Conservation (phyloP, 441 rosid genomes). For the Eutrema salsugineum region DNA sequence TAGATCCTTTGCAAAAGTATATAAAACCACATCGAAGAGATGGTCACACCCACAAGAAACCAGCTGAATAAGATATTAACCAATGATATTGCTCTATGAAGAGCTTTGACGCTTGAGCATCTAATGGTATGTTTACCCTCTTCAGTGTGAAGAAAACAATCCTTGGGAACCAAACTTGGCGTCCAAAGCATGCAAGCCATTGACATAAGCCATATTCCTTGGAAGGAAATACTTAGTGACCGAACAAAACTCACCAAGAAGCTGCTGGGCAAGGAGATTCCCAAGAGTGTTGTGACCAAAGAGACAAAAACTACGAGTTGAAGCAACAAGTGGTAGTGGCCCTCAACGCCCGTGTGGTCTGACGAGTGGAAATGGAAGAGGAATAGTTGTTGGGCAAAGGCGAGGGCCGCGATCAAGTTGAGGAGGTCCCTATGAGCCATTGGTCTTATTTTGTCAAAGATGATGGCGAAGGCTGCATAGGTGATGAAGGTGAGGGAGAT, state of each 20-base stretch:
- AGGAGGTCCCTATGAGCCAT: conserved; percentile 38
- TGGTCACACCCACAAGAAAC: conserved; percentile 46
- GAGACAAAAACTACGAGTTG: conserved; percentile 56
- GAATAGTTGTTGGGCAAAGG: conserved; percentile 66
- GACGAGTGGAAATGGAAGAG: conserved; percentile 84
- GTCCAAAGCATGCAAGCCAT: conserved; percentile 92
- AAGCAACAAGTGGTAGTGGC: conserved; percentile 75
- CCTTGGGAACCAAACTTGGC: conserved; percentile 60
- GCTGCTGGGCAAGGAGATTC: conserved; percentile 53
- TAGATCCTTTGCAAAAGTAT: conserved; percentile 39
- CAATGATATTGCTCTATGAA: conserved; percentile 68
- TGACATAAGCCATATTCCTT: conserved; percentile 72
- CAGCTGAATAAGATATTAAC: conserved; percentile 73
- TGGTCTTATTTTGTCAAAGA: conserved; percentile 48
- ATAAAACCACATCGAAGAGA: conserved; percentile 48
- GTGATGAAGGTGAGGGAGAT: conserved; percentile 64
- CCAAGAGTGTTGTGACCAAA: conserved; percentile 57
- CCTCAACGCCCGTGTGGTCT: conserved; percentile 82
- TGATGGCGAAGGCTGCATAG: conserved; percentile 54
- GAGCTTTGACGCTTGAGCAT: conserved; percentile 48
- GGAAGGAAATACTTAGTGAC: conserved; percentile 62
- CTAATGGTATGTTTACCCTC: conserved; percentile 67
- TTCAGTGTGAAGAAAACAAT: conserved; percentile 61
- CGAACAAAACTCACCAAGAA: conserved; percentile 70
- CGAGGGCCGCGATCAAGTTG: conserved; percentile 52